Percentiles rank a stretch among this genome's conserved stretches.
These are phyloP conservation scores for Tuber borchii DNA, from an alignment of 495 filamentous ascomycete species.

Conservation along the genomic window DNA sequence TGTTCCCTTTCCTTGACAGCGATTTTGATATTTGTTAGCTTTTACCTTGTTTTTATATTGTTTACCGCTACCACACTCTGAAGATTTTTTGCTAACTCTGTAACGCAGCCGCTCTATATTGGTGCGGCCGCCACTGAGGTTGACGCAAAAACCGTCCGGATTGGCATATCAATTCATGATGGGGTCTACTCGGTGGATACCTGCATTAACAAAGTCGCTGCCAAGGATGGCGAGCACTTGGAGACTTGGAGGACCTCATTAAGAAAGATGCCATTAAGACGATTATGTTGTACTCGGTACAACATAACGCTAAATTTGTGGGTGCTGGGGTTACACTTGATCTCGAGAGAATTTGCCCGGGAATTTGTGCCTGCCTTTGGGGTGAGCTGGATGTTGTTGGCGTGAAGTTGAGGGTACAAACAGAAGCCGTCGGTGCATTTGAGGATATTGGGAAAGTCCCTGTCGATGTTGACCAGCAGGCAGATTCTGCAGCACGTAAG, in stretches of 20 bases:
- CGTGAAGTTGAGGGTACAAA: slow-evolving; percentile 49
- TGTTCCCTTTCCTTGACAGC: background rate
- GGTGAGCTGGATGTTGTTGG: slow-evolving; percentile 69
- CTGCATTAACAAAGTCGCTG: slow-evolving; percentile 52
- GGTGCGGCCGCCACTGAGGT: slow-evolving; percentile 55
- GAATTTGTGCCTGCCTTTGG: slow-evolving; percentile 67
- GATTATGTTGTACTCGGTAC: slow-evolving; percentile 53
- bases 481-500: slow-evolving; percentile 78
- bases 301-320: slow-evolving; percentile 61
- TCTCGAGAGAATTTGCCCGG: slow-evolving; percentile 51
- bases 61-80: background rate
- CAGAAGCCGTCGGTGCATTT: slow-evolving; percentile 32
- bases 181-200: slow-evolving; percentile 73
- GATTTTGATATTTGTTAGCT: no score
- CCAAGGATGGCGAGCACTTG: slow-evolving; percentile 41
- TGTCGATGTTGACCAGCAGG: slow-evolving; percentile 69
- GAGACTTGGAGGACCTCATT: slow-evolving; percentile 45
- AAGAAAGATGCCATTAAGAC: slow-evolving; percentile 52
- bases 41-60: background rate
- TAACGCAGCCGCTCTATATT: slow-evolving; percentile 56
- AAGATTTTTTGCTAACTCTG: background rate
- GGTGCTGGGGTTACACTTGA: slow-evolving; percentile 55
- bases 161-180: slow-evolving; percentile 69
- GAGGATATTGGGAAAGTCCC: slow-evolving; percentile 7
- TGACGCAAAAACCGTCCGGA: slow-evolving; percentile 49